A percentile compares a stretch with the other conserved stretches of the same genome.
Evolutionary conservation across 345 rosid genomes (phyloP).

Genomic region (Iberis pinnata): DNA sequence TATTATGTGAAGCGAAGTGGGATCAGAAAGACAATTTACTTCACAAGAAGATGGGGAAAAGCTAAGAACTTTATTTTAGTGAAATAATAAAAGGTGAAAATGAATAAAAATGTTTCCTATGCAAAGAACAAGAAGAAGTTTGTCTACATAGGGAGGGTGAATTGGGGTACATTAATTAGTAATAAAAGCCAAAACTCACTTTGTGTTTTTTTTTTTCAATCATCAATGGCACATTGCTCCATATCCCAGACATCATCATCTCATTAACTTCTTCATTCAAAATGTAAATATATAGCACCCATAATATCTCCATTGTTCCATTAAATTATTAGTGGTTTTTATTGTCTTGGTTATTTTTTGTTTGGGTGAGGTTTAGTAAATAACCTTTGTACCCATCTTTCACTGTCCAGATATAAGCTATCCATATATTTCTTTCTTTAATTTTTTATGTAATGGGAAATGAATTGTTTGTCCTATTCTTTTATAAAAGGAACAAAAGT

Average conservation of each 20-base stretch:
- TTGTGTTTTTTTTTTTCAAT: constrained; percentile 43
- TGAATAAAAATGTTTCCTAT: constrained; percentile 50
- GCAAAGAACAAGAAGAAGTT: constrained; percentile 37
- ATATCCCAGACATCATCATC: constrained; percentile 33
- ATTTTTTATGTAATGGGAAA: constrained; percentile 8
- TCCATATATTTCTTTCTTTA: too few species aligned
- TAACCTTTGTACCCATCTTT: constrained; percentile 37
- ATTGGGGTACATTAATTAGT: constrained; percentile 44
- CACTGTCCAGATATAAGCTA: constrained; percentile 32
- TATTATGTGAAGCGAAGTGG: constrained; percentile 8
- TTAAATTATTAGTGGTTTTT: constrained; percentile 19
- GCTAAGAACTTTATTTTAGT: neutral
- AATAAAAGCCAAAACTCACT: constrained; percentile 48
- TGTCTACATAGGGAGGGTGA: constrained; percentile 49
- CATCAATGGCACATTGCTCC: constrained; percentile 49
- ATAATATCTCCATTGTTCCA: constrained; percentile 36
- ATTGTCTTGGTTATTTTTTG: constrained; percentile 1
- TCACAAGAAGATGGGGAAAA: constrained; percentile 30
- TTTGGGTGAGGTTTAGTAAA: constrained; percentile 32
- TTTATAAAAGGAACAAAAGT: constrained; percentile 18
- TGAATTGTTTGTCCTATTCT: constrained; percentile 32
- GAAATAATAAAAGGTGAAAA: constrained; percentile 14
- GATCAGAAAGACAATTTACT: constrained; percentile 13
- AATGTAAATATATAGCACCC: constrained; percentile 26
- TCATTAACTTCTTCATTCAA: constrained; percentile 22